Evolutionary conservation across 1,139 yeast species (phyloP), one percentile per base, ranked within the genome.

Genomic region (Nadsonia commutata): DNA sequence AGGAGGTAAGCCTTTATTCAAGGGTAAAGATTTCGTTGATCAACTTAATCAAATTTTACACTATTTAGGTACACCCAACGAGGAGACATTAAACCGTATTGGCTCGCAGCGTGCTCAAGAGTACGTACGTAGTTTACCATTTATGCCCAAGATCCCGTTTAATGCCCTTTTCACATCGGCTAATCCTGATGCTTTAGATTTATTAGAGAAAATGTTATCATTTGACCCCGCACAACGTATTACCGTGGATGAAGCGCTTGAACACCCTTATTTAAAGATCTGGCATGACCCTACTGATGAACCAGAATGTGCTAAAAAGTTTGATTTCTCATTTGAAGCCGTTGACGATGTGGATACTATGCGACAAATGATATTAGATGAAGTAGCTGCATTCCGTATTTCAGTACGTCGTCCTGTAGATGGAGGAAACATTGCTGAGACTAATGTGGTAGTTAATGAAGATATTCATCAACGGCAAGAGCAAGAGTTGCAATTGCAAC

Each of bases 231-330:
- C 73, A 42, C 75, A 79, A 55, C 72, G 98, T 60, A 85, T 90
- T 42, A 76, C 93, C 0, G 97, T 88, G 2, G 86, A 82, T 45
- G 81, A 84, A 44, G 97, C 97, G 0, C 70, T 90, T 47, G 74
- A 76, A 49, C 98, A 90, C 62, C 94, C 95, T 6, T 90, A 90
- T 57, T 68, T 90, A 46, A 69, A 79, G 44, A 80, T 90, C 31
- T 90, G 98, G 98, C 97, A 88, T 59, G 98, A 90, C 57, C 95
- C 96, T 2, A 74, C 77, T 23, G 98, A 90, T 58, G 98, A 90
- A 61, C 95, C 95, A 3, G 78, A 71, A 39, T 86, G 96, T 60
- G 78, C 78, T 43, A 67, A 74, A 2, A 80, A 81, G 54, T 88
- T 90, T 61, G 95, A 90, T 58, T 90, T 90, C 58, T 70, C 84